These are phyloP conservation scores for Aethionema arabicum DNA, from an alignment of 345 rosid genomes.

Conservation along the genomic window DNA sequence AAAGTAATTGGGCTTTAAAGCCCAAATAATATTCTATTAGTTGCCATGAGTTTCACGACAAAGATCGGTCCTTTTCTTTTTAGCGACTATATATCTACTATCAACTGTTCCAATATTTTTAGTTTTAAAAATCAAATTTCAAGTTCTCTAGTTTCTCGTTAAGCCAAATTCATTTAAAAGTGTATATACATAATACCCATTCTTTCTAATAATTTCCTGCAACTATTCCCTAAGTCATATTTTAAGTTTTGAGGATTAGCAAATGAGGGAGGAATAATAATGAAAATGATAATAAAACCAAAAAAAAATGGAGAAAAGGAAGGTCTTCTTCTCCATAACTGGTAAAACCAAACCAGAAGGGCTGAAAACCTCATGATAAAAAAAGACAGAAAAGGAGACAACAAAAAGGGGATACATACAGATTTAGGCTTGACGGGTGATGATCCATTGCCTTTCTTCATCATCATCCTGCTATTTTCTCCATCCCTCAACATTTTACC, in stretches of 20 bases:
- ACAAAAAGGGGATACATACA: conserved; percentile 34
- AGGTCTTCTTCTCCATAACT: not conserved
- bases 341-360: too few species aligned
- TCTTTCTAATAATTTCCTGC: not conserved
- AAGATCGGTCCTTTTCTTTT: not conserved
- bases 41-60: too few species aligned
- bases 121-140: not conserved
- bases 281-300: conserved; percentile 5
- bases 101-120: not conserved
- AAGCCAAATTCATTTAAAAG: not conserved
- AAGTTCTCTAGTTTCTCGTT: not conserved
- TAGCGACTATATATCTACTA: not conserved
- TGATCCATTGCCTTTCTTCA: conserved; percentile 58
- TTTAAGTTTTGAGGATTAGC: not conserved
- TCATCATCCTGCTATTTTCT: conserved; percentile 66
- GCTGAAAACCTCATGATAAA: too few species aligned
- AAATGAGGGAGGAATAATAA: not conserved
- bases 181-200: not conserved
- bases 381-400: conserved; percentile 17
- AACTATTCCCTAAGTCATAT: not conserved
- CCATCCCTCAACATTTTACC: conserved; percentile 78
- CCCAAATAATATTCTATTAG: not conserved
- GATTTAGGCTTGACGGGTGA: conserved; percentile 39
- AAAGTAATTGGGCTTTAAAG: conserved; percentile 33
- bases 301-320: not conserved